These are phyloP conservation scores for Penicillium sp. DNA, from an alignment of 2,329 filamentous ascomycete species.

Conservation along the genomic window DNA sequence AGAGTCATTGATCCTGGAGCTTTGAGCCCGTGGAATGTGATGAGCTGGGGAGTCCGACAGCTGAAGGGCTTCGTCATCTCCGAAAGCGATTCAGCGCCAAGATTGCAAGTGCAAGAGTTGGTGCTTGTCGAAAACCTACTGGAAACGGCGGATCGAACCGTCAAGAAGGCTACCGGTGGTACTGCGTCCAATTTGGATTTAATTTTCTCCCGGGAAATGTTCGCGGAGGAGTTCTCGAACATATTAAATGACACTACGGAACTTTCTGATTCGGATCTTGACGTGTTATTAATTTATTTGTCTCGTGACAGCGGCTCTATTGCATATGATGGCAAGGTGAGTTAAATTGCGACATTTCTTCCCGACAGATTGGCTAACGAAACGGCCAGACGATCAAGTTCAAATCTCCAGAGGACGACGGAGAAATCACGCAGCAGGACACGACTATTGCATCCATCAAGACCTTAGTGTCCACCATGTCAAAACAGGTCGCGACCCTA, in stretches of 20 bases:
- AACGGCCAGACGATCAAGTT: constrained; percentile 70
- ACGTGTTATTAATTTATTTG: constrained; percentile 70
- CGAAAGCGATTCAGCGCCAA: constrained; percentile 32
- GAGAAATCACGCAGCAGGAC: constrained; percentile 73
- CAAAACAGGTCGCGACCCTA: constrained; percentile 66
- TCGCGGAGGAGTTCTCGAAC: constrained; percentile 59
- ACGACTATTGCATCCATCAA: constrained; percentile 77
- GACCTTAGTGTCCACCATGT: constrained; percentile 69
- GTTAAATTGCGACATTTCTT: constrained; percentile 12
- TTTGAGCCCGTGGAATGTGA: constrained; percentile 66
- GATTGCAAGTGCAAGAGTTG: constrained; percentile 44
- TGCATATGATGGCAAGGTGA: constrained; percentile 50
- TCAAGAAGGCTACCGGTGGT: constrained; percentile 45
- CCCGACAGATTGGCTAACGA: constrained; percentile 17
- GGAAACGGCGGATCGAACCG: constrained; percentile 58
- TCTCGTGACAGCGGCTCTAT: constrained; percentile 63
- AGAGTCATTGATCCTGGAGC: constrained; percentile 43
- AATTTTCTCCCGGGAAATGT: constrained; percentile 67
- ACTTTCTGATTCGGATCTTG: constrained; percentile 65
- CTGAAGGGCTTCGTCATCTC: constrained; percentile 59
- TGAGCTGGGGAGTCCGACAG: constrained; percentile 74
- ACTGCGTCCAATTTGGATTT: constrained; percentile 61
- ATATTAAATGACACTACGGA: constrained; percentile 51
- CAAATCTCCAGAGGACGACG: constrained; percentile 53
- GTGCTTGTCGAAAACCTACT: constrained; percentile 57